A percentile compares a stretch with the other conserved stretches of the same genome.
phyloP scores from a whole-genome alignment of 192 early-diverging fungal genomes.

The Pecoramyces ruminantium region DNA sequence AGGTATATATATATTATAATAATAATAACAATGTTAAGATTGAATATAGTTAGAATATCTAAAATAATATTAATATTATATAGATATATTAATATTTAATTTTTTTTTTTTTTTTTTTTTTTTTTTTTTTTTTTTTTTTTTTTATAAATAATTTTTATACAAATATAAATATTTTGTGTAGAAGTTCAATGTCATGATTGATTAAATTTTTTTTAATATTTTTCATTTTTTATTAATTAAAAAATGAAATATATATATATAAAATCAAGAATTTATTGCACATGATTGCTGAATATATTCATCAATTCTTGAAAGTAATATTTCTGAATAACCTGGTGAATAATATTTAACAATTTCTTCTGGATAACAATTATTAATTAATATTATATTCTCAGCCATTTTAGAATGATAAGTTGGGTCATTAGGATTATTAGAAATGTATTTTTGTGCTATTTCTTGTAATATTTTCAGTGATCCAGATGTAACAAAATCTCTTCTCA shows the following conservation, averaged over 20 bases:
- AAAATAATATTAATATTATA: too few relatives aligned
- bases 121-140: not conserved
- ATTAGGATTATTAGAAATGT: not conserved
- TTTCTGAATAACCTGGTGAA: conserved; percentile 34
- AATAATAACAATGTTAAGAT: too few relatives aligned
- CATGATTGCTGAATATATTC: not conserved
- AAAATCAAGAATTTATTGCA: not conserved
- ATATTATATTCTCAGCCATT: conserved; percentile 30
- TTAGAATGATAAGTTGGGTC: conserved; percentile 22
- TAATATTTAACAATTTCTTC: conserved; percentile 49
- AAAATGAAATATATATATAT: not conserved
- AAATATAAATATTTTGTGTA: too few relatives aligned
- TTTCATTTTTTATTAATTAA: too few relatives aligned
- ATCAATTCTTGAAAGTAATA: conserved; percentile 23
- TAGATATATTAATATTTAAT: too few relatives aligned
- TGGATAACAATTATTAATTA: conserved; percentile 40
- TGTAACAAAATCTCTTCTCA: conserved; percentile 31
- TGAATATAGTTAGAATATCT: too few relatives aligned
- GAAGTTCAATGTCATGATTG: too few relatives aligned
- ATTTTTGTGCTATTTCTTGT: conserved; percentile 29
- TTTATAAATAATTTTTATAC: too few relatives aligned
- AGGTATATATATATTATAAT: too few relatives aligned
- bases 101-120: not conserved
- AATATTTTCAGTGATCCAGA: conserved; percentile 25
- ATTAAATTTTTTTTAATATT: too few relatives aligned